Base-by-base conservation (phyloP, 192 early-diverging fungal species). In the Backusella liffmaniae region DNA sequence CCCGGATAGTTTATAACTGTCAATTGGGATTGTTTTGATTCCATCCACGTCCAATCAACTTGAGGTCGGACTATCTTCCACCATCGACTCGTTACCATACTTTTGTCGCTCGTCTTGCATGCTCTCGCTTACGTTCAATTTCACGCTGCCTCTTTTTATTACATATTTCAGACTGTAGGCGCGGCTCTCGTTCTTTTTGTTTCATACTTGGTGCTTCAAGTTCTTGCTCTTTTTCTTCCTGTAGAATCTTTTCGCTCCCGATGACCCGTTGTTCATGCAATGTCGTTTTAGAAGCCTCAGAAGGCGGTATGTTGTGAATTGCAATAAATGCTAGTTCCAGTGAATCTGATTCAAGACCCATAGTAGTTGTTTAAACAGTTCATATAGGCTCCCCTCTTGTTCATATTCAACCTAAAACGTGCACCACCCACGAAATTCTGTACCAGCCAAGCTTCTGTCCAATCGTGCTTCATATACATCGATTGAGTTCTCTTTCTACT, bases 331-430 rank as follows among this genome's bases (percentile, higher is more conserved):
- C 85, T 35, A 92, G 10, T 88, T 90, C 1, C 86, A 67, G 56
- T 94, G 93, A 34, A 94, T 71, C 72, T 88, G 85, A 21, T 87
- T 84, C 8, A 94, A 78, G 1, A 85, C 87, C 73, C 87, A 83
- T 18, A 94, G 76, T 0, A 93, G 84, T 10, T 94, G 92, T 13
- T 86, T 87, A 78, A 94, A 79, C 56, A 91, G 82, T 66, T 90
- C 87, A 73, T 87, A 85, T 30, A 94, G 81, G 12, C 90, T 89
- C 1, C 88, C 84, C 5, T 79, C 82, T 32, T 76, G 46, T 44
- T 83, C 80, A 46, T 84, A 84, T 66, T 88, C 88, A 73, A 86
- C 86, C 29, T n/a, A 90, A 77, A 6, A 91, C 77, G 67, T 88
- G 78, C 21, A 88, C 70, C 16, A 79, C 69, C 86, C 86, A 88